These are phyloP conservation scores for Viola pubescens DNA, from an alignment of 441 rosid species.

Conservation along the genomic window DNA sequence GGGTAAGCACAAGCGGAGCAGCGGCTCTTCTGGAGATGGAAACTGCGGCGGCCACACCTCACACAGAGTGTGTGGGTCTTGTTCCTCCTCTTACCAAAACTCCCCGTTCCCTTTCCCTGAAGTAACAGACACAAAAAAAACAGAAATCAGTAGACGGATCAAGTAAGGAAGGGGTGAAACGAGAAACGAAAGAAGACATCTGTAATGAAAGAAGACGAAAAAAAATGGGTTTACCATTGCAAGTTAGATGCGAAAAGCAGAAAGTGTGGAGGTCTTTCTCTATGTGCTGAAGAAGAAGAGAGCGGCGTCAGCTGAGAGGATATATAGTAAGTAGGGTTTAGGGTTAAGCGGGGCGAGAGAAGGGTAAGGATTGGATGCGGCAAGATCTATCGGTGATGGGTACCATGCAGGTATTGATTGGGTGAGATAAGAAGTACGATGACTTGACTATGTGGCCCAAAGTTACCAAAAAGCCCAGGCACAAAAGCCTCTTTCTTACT, in stretches of 20 bases:
- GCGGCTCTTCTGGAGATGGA: constrained; percentile 93
- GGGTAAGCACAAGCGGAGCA: constrained; percentile 84
- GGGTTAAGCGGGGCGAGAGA: not conserved
- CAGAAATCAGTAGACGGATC: not conserved
- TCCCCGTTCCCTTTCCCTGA: constrained; percentile 95
- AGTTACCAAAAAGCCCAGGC: no score
- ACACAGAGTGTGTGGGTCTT: constrained; percentile 92
- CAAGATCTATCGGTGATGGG: no score
- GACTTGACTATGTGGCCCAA: no score
- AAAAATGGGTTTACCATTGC: no score
- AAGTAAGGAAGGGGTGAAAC: no score
- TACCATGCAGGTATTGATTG: no score
- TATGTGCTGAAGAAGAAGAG: not conserved
- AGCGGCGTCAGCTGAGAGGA: not conserved
- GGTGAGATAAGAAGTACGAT: no score
- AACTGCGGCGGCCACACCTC: constrained; percentile 91
- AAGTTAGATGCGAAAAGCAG: no score
- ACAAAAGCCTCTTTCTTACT: no score
- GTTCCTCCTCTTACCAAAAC: constrained; percentile 96
- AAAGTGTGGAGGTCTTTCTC: no score
- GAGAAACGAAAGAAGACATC: no score
- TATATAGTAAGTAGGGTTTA: not conserved
- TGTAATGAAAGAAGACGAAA: no score
- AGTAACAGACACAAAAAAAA: not conserved
- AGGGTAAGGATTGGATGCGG: not conserved